These are phyloP conservation scores for Nicotiana undulata DNA, from an alignment of 257 asterid species.

Conservation along the genomic window DNA sequence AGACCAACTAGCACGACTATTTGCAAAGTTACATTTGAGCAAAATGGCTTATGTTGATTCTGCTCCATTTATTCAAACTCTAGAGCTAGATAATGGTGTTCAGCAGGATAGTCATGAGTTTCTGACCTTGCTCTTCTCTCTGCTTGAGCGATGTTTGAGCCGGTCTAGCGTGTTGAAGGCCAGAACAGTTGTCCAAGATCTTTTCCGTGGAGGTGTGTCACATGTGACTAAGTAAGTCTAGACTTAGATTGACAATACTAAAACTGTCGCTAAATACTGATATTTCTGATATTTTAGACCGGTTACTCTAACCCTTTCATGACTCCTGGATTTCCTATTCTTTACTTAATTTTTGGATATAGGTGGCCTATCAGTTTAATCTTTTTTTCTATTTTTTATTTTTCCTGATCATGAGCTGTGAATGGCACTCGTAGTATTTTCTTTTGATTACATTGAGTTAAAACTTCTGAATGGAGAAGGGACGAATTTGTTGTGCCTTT, in stretches of 20 bases:
- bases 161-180: slow-evolving; percentile 67
- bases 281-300: not conserved
- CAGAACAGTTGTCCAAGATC: slow-evolving; percentile 77
- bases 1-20: slow-evolving; percentile 70
- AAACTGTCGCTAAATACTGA: not conserved
- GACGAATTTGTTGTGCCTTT: not conserved
- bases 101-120: slow-evolving; percentile 99
- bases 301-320: not conserved
- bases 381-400: not conserved
- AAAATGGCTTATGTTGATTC: slow-evolving; percentile 92
- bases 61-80: slow-evolving; percentile 85
- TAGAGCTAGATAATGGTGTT: slow-evolving; percentile 91
- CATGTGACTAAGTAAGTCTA: slow-evolving; percentile 74
- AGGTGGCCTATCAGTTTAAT: not conserved
- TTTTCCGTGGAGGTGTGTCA: slow-evolving; percentile 95
- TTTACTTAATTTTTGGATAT: slow-evolving; percentile 15
- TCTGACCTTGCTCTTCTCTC: slow-evolving; percentile 80
- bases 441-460: not conserved
- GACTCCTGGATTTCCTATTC: not conserved
- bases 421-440: not conserved
- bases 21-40: slow-evolving; percentile 86
- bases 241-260: not conserved
- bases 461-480: not conserved
- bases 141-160: slow-evolving; percentile 82
- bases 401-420: not conserved